Conservation (phyloP, 208 protist genomes). For the Crithidia fasciculata region DNA sequence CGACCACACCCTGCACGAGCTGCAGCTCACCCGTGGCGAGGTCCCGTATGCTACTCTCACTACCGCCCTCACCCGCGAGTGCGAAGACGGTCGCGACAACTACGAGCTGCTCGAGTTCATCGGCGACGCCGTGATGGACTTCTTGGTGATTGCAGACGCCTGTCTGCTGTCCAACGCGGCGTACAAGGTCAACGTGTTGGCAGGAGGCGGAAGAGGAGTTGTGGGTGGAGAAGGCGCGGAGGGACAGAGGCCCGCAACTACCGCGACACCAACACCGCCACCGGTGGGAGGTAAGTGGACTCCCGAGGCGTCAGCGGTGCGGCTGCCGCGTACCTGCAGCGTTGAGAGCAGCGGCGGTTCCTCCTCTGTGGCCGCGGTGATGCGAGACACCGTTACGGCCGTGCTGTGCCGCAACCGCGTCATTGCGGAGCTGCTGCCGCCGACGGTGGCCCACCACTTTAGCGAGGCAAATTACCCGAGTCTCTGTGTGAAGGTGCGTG, state of each 20-base stretch:
- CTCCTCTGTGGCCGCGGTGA: background rate
- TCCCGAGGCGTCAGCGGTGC: background rate
- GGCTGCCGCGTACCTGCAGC: conserved; percentile 19
- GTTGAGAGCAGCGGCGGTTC: background rate
- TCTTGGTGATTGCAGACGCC: conserved; percentile 51
- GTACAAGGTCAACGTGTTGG: background rate
- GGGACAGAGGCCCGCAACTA: background rate
- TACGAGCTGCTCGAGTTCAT: conserved; percentile 77
- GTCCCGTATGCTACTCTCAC: conserved; percentile 18
- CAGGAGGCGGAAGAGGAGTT: background rate
- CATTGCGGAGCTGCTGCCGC: conserved; percentile 54
- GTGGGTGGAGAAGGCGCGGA: background rate
- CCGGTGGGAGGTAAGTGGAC: background rate
- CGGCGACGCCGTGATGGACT: conserved; percentile 77
- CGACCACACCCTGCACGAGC: conserved; percentile 19
- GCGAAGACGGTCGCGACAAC: conserved; percentile 49
- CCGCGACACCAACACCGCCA: background rate
- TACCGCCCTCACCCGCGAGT: conserved; percentile 59
- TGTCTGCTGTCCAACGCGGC: conserved; percentile 28
- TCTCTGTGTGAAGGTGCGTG: conserved; percentile 45
- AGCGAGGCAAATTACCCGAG: conserved; percentile 23
- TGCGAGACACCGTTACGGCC: conserved; percentile 22
- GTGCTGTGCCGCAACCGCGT: conserved; percentile 56
- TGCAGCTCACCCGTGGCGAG: conserved; percentile 17
- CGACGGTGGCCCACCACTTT: conserved; percentile 33